Evolutionary conservation across 371 early-diverging fungal species (phyloP), one percentile per base, ranked within the genome.

Genomic region (Rhizopus arrhizus): DNA sequence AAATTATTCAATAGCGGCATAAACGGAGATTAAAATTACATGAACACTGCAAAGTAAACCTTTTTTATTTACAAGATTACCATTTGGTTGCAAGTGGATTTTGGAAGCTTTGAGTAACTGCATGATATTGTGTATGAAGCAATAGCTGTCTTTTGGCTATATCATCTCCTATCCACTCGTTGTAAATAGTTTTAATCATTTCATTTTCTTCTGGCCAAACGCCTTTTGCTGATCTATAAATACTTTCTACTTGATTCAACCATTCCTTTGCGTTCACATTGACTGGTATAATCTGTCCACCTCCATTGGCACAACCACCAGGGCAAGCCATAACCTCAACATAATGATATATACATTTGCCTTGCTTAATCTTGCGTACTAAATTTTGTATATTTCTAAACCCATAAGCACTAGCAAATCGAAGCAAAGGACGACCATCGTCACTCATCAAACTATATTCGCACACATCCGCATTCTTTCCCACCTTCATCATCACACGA

Each of bases 321-420:
- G 96, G 96, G 70, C 96, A 96, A 7, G 96, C 96, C 95, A 95
- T 95, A n/a, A 98, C 93, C 67, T 98, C 98, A 1, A 97, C 91
- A 67, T 89, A 98, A 65, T 96, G 89, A 70, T 91, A 95, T 1
- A 71, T 72, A 16, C 83, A 79, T 50, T 85, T 83, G 33, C 86
- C 84, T 1, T 79, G 81, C 59, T 92, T 92, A 52, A 91, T 74
- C 63, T 91, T 93, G 16, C 97, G 89, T 15, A 97, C 92, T 51
- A 96, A 70, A 59, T 95, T 97, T 74, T 98, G 98, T 62, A 98
- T 92, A 68, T 98, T 96, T 31, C 95, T 84, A 81, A 98, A 98
- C 3, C 99, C 98, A 73, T 96, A 96, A 0, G 92, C 91, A 0
- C 89, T 78, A 0, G 93, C 95, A 78, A 96, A 94, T 53, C 82